Evolutionary conservation across 2,329 filamentous ascomycete genomes (phyloP).

Genomic region (Diplodia sapinea): DNA sequence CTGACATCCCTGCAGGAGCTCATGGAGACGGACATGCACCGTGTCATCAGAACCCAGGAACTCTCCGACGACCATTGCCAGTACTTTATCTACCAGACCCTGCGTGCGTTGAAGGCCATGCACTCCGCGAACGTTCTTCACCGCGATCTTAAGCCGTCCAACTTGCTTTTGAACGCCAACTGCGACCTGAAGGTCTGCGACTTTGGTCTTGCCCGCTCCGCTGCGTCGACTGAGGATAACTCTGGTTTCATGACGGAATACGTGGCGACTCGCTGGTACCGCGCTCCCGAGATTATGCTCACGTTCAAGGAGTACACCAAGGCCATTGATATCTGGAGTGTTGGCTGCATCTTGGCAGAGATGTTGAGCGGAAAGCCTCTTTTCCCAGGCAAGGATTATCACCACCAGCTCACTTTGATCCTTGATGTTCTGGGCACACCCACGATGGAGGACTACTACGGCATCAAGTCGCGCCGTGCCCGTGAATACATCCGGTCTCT

Average conservation of each 20-base stretch:
- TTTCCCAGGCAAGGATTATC: constrained; percentile 98
- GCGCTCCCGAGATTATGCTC: constrained; percentile 99
- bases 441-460: constrained; percentile 99
- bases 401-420: constrained; percentile 96
- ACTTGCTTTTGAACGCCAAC: constrained; percentile 95
- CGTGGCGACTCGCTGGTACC: constrained; percentile 98
- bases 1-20: constrained; percentile 69
- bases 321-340: constrained; percentile 98
- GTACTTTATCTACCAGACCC: constrained; percentile 99
- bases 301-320: constrained; percentile 99
- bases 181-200: constrained; percentile 99
- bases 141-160: constrained; percentile 96
- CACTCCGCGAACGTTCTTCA: constrained; percentile 98
- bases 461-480: constrained; percentile 97
- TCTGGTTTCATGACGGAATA: constrained; percentile 99
- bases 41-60: constrained; percentile 97
- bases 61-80: constrained; percentile 99
- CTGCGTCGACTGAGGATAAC: constrained; percentile 97
- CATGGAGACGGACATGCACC: constrained; percentile 99
- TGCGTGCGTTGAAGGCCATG: constrained; percentile 97
- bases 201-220: constrained; percentile 93
- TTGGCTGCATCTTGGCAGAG: constrained; percentile 96
- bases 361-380: constrained; percentile 98
- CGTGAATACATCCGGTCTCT: constrained; percentile 97
- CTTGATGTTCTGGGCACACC: constrained; percentile 96